A percentile compares a stretch with the other conserved stretches of the same genome.
Evolutionary conservation across 768 basidiomycete species (phyloP).

Genomic region (Gloeophyllum trabeum): DNA sequence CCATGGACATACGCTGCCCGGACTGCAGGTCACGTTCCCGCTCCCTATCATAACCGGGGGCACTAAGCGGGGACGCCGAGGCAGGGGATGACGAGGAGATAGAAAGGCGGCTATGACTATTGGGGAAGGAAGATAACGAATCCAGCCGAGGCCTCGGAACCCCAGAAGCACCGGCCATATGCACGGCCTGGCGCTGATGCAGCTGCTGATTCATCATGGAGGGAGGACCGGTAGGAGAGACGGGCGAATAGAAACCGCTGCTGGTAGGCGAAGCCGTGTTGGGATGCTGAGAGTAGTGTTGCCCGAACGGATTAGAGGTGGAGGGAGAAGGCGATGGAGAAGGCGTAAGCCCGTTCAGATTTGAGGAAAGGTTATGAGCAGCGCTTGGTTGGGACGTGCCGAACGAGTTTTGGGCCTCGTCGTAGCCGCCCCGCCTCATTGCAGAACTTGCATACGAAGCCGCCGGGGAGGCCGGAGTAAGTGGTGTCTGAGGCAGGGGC

Average conservation of each 20-base stretch:
- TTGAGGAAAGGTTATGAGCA: slow-evolving; percentile 34
- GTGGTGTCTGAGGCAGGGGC: background rate
- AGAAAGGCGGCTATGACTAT: slow-evolving; percentile 7
- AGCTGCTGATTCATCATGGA: too few species aligned
- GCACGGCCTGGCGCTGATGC: too few species aligned
- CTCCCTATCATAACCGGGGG: slow-evolving; percentile 37
- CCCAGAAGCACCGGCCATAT: too few species aligned
- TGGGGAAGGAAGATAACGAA: slow-evolving; percentile 8
- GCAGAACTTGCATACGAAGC: background rate
- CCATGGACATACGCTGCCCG: too few species aligned
- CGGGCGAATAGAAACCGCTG: background rate
- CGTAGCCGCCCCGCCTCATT: slow-evolving; percentile 31
- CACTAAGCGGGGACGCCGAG: slow-evolving; percentile 24
- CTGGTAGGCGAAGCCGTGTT: background rate
- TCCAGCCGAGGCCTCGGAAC: slow-evolving; percentile 16
- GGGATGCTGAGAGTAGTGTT: slow-evolving; percentile 32
- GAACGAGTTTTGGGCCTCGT: slow-evolving; percentile 36
- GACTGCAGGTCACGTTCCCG: slow-evolving; percentile 43
- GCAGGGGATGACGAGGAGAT: slow-evolving; percentile 26
- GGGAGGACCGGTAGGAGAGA: too few species aligned
- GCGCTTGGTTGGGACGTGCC: slow-evolving; percentile 27
- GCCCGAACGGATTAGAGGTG: slow-evolving; percentile 37
- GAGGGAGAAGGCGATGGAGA: slow-evolving; percentile 55
- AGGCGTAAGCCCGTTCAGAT: slow-evolving; percentile 31
- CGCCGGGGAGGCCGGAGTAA: background rate